Conservation (phyloP, 768 basidiomycete genomes). For the Rhizopogon salebrosus region DNA sequence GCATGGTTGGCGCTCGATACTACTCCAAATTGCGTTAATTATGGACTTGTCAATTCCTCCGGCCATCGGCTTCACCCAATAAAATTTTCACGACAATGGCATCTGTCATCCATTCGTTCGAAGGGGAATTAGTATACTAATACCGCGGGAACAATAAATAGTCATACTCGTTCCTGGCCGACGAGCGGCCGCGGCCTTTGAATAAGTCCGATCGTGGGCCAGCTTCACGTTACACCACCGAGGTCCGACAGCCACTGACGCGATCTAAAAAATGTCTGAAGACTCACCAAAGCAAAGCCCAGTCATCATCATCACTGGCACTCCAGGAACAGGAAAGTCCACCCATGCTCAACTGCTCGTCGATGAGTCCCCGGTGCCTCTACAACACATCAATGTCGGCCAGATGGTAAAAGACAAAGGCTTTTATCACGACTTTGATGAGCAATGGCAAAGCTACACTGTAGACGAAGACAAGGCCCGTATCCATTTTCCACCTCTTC, state of each 20-base stretch:
- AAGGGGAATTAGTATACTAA: too few species aligned
- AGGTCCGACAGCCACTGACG: too few species aligned
- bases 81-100: too few species aligned
- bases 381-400: constrained; percentile 85
- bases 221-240: too few species aligned
- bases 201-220: too few species aligned
- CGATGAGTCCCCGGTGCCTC: constrained; percentile 60
- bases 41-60: not conserved
- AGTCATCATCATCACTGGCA: constrained; percentile 83
- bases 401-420: constrained; percentile 82
- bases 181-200: too few species aligned
- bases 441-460: constrained; percentile 92
- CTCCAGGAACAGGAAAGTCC: constrained; percentile 94
- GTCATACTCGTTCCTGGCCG: too few species aligned
- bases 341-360: constrained; percentile 85
- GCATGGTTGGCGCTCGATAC: not conserved
- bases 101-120: too few species aligned
- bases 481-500: not conserved
- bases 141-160: too few species aligned
- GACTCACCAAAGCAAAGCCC: constrained; percentile 36
- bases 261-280: too few species aligned
- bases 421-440: constrained; percentile 81
- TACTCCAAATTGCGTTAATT: not conserved
- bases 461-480: constrained; percentile 95
- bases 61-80: not conserved